Evolutionary conservation across 2,329 filamentous ascomycete species (phyloP).

Genomic region (Diaporthe humulicola): DNA sequence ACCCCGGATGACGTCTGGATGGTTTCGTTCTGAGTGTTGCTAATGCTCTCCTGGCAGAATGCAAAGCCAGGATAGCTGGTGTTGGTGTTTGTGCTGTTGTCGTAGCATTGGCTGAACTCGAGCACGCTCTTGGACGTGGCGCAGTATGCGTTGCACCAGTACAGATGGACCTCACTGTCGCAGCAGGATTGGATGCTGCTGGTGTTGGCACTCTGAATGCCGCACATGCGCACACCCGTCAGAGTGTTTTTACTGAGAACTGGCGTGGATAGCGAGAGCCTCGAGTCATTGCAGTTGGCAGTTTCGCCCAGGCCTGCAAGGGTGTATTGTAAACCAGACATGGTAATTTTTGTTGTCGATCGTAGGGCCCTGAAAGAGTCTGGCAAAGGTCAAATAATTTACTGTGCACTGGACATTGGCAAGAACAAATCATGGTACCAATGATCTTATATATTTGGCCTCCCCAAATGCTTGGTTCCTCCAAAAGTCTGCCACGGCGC

Average conservation of each 20-base stretch:
- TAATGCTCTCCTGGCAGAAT: constrained; percentile 2
- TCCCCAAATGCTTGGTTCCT: no score
- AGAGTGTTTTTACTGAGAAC: constrained; percentile 5
- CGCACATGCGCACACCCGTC: background rate
- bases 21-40: constrained; percentile 8
- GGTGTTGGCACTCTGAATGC: constrained; percentile 3
- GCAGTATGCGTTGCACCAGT: constrained; percentile 7
- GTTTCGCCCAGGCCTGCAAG: background rate
- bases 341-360: background rate
- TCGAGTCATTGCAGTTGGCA: background rate
- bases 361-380: background rate
- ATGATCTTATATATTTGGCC: background rate
- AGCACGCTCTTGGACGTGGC: background rate
- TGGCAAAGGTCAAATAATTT: background rate
- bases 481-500: background rate
- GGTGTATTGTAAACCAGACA: constrained; percentile 7
- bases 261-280: background rate
- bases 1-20: background rate
- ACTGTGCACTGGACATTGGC: background rate
- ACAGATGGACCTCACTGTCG: constrained; percentile 2
- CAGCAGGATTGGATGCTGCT: constrained; percentile 20
- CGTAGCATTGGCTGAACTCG: background rate
- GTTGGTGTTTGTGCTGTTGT: background rate
- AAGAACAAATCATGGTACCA: background rate
- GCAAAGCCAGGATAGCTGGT: background rate